Evolutionary conservation across 2,329 filamentous ascomycete species (phyloP), one percentile per base, ranked within the genome.

Genomic region (Zopfia rhizophila): DNA sequence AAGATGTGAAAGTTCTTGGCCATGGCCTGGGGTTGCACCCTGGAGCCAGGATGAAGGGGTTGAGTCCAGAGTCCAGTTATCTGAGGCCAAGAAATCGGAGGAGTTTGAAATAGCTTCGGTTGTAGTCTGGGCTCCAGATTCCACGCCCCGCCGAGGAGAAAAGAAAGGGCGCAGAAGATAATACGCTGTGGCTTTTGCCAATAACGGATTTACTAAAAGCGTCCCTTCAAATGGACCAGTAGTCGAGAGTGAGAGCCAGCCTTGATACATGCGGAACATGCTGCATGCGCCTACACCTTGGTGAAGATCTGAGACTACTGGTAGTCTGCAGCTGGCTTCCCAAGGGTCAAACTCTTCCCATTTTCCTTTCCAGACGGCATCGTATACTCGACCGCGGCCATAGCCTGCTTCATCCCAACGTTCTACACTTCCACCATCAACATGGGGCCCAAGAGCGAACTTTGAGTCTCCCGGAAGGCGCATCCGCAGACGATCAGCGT

Each of bases 201-300:
- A 73, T 39, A 95, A 76, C 0, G 92, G 92, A 60, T 92, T 92
- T 2, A 96, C 88, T 30, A 90, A 79, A 39, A 97, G 72, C 0
- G 91, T 94, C 1, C 92, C 92, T 73, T 96, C 86, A 4, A 80
- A 79, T 0, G 90, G 89, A 0, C 80, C 84, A 0, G 85, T 87
- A n/a, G 77, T 74, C 46, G 87, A 91, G 80, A 97, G 87, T 48
- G 82, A 83, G 39, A 97, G 72, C 92, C 92, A 97, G 13, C 91
- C 92, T 72, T 97, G 92, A 69, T 90, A 93, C 80, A 91, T 88
- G 27, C 93, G 82, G 72, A 96, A 91, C 77, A 91, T 90, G 32
- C 82, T 87, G 72, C 90, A 96, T 1, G 89, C 86, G 0, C 92
- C 91, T 0, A 91, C 80, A 0, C 91, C 90, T 38, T 90, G 80